phyloP scores from a whole-genome alignment of 1,139 yeast genomes.

The Spathaspora sp. region DNA sequence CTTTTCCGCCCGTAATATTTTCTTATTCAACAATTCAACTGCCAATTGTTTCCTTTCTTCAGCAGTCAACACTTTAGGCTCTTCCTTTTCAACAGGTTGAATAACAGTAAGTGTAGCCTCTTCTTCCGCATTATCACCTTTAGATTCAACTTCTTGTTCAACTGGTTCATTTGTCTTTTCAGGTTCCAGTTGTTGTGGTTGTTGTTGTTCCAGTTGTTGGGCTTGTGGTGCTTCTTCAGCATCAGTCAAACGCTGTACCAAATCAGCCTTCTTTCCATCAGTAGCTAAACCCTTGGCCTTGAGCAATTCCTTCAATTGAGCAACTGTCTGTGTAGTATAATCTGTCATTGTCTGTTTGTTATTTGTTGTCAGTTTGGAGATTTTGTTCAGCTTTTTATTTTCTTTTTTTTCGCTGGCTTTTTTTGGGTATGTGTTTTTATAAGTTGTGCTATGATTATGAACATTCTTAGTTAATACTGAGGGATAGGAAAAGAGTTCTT shows the following conservation, averaged over 20 bases:
- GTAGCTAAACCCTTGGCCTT: slow-evolving; percentile 65
- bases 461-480: too few relatives aligned
- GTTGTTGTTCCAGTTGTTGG: slow-evolving; percentile 13
- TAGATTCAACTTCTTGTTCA: slow-evolving; percentile 13
- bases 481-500: too few relatives aligned
- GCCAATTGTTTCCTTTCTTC: slow-evolving; percentile 74
- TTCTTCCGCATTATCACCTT: slow-evolving; percentile 8
- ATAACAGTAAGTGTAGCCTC: slow-evolving; percentile 15
- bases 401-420: background rate
- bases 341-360: slow-evolving; percentile 44
- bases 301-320: slow-evolving; percentile 79
- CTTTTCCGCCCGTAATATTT: slow-evolving; percentile 71
- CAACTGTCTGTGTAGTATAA: slow-evolving; percentile 69
- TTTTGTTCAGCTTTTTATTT: background rate
- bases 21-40: slow-evolving; percentile 63
- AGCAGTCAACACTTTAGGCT: slow-evolving; percentile 49
- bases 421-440: background rate
- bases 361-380: background rate
- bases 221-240: slow-evolving; percentile 17
- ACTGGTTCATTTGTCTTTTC: slow-evolving; percentile 10
- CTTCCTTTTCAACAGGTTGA: slow-evolving; percentile 16
- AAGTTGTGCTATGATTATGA: background rate
- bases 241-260: slow-evolving; percentile 65
- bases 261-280: slow-evolving; percentile 83
- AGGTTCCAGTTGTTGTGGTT: slow-evolving; percentile 11